A percentile compares a stretch with the other conserved stretches of the same genome.
Conservation (phyloP, 495 filamentous ascomycete species). For the Penicillium pulvis region DNA sequence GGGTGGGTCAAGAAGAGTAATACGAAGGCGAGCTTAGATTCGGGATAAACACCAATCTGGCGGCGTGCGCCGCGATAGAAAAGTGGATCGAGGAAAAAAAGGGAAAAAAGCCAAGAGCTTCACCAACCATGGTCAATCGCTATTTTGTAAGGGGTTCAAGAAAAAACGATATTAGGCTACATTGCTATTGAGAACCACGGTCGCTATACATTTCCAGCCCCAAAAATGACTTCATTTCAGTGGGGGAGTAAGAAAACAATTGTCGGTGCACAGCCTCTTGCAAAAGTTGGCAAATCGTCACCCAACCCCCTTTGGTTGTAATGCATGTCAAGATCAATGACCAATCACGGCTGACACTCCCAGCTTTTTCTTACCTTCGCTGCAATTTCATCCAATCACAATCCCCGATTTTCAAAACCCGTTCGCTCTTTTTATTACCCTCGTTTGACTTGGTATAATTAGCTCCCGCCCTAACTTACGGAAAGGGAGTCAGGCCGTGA, state of each 20-base stretch:
- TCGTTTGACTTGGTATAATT: constrained; percentile 6
- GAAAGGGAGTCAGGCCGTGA: constrained; percentile 8
- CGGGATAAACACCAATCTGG: constrained; percentile 35
- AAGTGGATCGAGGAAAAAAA: constrained; percentile 29
- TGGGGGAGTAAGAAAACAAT: not conserved
- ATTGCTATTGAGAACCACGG: not conserved
- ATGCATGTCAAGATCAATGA: not conserved
- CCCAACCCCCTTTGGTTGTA: constrained; percentile 4
- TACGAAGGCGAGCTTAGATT: constrained; percentile 7
- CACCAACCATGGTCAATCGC: not conserved
- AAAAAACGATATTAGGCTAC: not conserved
- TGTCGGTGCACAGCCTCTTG: constrained; percentile 1
- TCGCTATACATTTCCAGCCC: not conserved
- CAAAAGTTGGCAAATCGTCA: not conserved
- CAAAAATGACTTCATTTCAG: not conserved
- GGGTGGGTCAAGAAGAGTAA: constrained; percentile 7
- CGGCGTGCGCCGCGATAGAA: constrained; percentile 33
- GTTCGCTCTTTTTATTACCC: not conserved
- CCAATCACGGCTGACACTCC: not conserved
- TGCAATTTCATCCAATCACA: constrained; percentile 1
- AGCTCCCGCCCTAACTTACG: constrained; percentile 14
- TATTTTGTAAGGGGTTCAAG: not conserved
- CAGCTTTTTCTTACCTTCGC: not conserved
- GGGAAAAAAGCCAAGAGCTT: not conserved
- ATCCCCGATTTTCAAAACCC: not conserved